Evolutionary conservation across 257 asterid species (phyloP), one percentile per base, ranked within the genome.

Genomic region (Fraxinus cuspidata): DNA sequence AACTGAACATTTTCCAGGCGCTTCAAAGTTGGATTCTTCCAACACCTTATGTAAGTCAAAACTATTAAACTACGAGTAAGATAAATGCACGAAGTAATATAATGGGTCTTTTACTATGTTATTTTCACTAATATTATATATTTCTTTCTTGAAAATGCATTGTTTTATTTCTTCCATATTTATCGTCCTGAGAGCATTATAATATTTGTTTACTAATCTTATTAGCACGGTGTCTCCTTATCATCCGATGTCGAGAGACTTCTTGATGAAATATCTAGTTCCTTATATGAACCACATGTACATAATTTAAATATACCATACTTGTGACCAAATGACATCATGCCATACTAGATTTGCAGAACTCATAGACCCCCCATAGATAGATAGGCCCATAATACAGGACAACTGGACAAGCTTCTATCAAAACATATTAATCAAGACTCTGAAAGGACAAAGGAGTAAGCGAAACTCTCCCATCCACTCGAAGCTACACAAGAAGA

Each of bases 1-100:
- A 72, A 11, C 28, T 27, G 16, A 31, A 5, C 42, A 27, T 56
- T 44, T 77, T 63, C 44, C 56, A 12, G 60, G 60, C 23, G 23
- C 21, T 18, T 49, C 21, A 49, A 13, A 49, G 18, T 16, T 49
- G 21, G 60, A 49, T 21, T 4, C 60, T 42, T 49, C 60, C 21
- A 9, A 42, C 37, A 47, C 81, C 47, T 28, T 49, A 21, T 42
- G 49, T 76, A 80, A 81, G 37, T 76, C 49, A 68, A 77, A 65
- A 23, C 10, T 74, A 71, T 16, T 38, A 63, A 21, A 23, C 40
- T 23, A 35, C 29, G 56, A 73, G 42, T 16, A 70, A 49, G 21
- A 79, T 32, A 25, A 7, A 34, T 25, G 70, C n/a, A 71, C 34
- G 23, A 51, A 16, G 49, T 53, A 31, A 21, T 23, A 49, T 28